Evolutionary conservation across 257 asterid genomes (phyloP).

Genomic region (Penstemon barbatus): DNA sequence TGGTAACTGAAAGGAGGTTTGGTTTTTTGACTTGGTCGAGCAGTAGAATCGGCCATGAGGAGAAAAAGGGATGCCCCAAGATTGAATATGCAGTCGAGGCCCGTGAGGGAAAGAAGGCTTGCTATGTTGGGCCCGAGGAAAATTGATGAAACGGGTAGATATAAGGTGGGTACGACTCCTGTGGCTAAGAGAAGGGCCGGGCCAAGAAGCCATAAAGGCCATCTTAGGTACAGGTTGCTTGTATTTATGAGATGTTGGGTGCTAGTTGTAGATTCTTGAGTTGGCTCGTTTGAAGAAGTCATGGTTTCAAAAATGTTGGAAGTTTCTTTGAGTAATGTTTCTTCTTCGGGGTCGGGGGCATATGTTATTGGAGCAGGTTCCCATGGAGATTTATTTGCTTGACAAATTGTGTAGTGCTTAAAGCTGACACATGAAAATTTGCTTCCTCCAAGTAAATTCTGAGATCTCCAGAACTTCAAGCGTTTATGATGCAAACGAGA

Average conservation of each 20-base stretch:
- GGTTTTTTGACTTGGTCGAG: slow-evolving; percentile 44
- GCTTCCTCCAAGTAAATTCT: slow-evolving; percentile 28
- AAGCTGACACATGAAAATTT: slow-evolving; percentile 16
- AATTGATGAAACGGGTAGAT: slow-evolving; percentile 84
- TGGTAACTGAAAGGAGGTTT: slow-evolving; percentile 70
- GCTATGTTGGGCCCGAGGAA: slow-evolving; percentile 92
- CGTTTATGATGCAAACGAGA: slow-evolving; percentile 35
- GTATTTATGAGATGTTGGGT: slow-evolving; percentile 35
- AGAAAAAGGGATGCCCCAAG: slow-evolving; percentile 89
- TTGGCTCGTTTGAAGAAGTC: slow-evolving; percentile 44
- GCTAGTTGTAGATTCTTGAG: slow-evolving; percentile 37
- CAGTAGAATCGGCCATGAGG: slow-evolving; percentile 83
- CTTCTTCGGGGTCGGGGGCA: slow-evolving; percentile 42
- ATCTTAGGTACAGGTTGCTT: slow-evolving; percentile 39
- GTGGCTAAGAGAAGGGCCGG: slow-evolving; percentile 75
- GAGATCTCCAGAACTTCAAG: slow-evolving; percentile 36
- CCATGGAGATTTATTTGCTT: slow-evolving; percentile 58
- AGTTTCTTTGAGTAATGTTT: slow-evolving; percentile 38
- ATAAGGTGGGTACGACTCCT: slow-evolving; percentile 86
- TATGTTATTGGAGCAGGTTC: slow-evolving; percentile 72
- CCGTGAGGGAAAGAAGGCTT: slow-evolving; percentile 86
- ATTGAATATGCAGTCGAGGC: slow-evolving; percentile 93
- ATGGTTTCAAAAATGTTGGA: slow-evolving; percentile 61
- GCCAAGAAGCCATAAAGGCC: slow-evolving; percentile 83
- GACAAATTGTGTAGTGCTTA: slow-evolving; percentile 30